These are phyloP conservation scores for Colletotrichum agaves DNA, from an alignment of 2,329 filamentous ascomycete species.

Conservation along the genomic window DNA sequence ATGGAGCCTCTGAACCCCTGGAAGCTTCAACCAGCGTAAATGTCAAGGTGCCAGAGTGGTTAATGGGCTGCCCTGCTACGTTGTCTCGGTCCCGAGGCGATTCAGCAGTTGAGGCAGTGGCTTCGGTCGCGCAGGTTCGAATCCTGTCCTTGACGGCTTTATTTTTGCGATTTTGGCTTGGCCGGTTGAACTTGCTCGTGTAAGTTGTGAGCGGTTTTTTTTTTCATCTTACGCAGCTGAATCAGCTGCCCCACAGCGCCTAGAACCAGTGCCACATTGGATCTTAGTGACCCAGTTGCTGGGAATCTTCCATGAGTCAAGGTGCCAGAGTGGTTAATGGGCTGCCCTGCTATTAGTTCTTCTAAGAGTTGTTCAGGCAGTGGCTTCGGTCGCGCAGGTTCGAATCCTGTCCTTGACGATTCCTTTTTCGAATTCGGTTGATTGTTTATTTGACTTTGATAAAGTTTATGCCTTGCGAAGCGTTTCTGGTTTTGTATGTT, in stretches of 20 bases:
- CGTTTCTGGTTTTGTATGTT: no score
- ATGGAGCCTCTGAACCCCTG: background rate
- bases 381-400: conserved; percentile 29
- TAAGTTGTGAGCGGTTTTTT: background rate
- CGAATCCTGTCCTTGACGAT: conserved; percentile 24
- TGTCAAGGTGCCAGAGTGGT: conserved; percentile 37
- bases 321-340: conserved; percentile 31
- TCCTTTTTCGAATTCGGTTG: no score
- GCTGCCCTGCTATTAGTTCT: conserved; percentile 21
- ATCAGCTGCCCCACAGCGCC: background rate
- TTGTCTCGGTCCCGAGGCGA: background rate
- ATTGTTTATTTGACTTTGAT: no score
- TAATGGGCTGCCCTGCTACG: conserved; percentile 38
- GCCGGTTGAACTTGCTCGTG: background rate
- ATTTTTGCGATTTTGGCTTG: background rate
- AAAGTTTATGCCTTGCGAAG: no score
- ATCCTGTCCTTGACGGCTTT: conserved; percentile 34
- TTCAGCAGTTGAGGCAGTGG: conserved; percentile 31
- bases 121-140: conserved; percentile 38
- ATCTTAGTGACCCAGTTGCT: accelerated
- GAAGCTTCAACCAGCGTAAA: background rate
- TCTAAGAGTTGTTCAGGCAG: conserved; percentile 8
- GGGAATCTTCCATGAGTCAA: conserved; percentile 7
- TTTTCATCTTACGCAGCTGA: background rate
- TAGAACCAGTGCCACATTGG: background rate